Conservation (phyloP, 2,329 filamentous ascomycete species). For the Didymella exigua region DNA sequence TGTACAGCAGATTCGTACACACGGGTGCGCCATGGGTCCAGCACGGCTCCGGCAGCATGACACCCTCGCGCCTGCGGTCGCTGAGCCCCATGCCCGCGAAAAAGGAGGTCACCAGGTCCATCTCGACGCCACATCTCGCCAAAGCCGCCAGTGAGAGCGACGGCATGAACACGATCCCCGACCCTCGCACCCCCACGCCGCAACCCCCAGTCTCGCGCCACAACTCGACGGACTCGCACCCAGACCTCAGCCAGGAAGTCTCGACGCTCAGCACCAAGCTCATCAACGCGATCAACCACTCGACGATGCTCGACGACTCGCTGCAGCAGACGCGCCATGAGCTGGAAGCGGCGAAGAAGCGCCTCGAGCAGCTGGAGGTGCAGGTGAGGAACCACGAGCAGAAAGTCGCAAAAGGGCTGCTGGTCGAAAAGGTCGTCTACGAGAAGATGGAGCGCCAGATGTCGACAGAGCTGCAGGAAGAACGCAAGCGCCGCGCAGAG, state of each 20-base stretch:
- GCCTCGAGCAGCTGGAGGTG: conserved; percentile 70
- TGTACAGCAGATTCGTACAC: conserved; percentile 38
- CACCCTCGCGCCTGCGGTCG: conserved; percentile 45
- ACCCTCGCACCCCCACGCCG: conserved; percentile 54
- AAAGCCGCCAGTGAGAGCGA: conserved; percentile 52
- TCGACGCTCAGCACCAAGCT: conserved; percentile 92
- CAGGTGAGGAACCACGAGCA: conserved; percentile 72
- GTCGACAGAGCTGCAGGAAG: conserved; percentile 50
- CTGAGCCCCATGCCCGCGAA: conserved; percentile 41
- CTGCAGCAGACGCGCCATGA: conserved; percentile 83
- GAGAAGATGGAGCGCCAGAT: conserved; percentile 59
- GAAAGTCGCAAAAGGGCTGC: conserved; percentile 72
- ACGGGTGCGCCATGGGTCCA: conserved; percentile 45
- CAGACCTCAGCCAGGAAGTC: conserved; percentile 75
- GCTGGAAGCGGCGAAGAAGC: conserved; percentile 72
- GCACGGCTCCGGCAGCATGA: conserved; percentile 40
- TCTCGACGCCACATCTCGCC: conserved; percentile 45
- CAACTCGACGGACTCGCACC: conserved; percentile 59
- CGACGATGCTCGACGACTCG: conserved; percentile 88
- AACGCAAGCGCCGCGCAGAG: conserved; percentile 48
- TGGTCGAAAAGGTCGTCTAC: conserved; percentile 75
- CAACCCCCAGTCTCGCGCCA: conserved; percentile 39
- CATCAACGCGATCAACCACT: conserved; percentile 96
- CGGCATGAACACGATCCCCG: conserved; percentile 71
- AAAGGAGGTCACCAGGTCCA: conserved; percentile 47